Base-by-base conservation (phyloP, 1,284 basidiomycete genomes). In the Sporisorium exsertum region DNA sequence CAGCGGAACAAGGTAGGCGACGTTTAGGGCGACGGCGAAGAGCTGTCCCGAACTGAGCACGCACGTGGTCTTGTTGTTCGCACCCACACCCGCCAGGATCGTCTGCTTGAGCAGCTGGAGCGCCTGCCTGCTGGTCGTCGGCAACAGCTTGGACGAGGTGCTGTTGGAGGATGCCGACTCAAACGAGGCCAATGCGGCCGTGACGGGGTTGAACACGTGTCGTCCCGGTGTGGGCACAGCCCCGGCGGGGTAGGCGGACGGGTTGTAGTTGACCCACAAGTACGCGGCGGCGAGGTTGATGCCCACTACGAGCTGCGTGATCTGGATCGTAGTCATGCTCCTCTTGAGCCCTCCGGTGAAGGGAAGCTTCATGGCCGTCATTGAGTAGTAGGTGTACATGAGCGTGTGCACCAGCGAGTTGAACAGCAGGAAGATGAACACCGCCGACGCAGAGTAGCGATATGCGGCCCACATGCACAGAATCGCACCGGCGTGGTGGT, bases 401-500 rank as follows among this genome's bases (percentile, higher is more conserved):
- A 77, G 53, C 22, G 74, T 72, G 64, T 77, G 74, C 10, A 77
- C 74, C 16, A 77, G 52, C 24, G 74, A 77, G 64, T 77, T 77
- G 70, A 77, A 77, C 18, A 72, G 70, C n/a, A 77, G 33, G 33
- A 77, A 77, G 70, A 77, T 72, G 57, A 78, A 75, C 13, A 72
- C 74, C 5, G 72, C 71, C 15, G 71, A 66, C 0, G 85, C 79
- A 59, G 74, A 74, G 40, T 85, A 83, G 9, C 82, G 78, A 61
- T 79, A 78, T 5, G 78, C 85, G 32, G 81, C 77, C 78, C 81
- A 85, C 81, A 86, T 85, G 71, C 80, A 83, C 29, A 80, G 59
- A 52, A 85, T 83, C 0, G 83, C 83, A 10, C 83, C 80, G 18
- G 80, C 77, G 66, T 80, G 78, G 58, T 80, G 82, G 56, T 81